Base-by-base conservation (phyloP, 2,329 filamentous ascomycete genomes). In the Bipolaris sorokiniana region DNA sequence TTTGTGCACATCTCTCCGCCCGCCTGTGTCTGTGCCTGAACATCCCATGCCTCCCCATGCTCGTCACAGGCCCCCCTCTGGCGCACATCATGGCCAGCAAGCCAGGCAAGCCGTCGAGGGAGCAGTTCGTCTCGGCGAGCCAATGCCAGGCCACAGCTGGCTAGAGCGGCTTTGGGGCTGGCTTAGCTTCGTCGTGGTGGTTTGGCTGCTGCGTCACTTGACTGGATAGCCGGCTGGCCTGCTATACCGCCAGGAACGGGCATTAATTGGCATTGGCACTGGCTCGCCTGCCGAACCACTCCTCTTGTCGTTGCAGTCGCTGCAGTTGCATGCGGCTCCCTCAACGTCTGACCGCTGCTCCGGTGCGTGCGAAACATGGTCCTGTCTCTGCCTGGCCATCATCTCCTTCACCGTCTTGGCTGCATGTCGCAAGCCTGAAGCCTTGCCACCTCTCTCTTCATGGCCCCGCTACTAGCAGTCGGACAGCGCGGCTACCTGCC, bases 341-440 rank as follows among this genome's bases (percentile, higher is more conserved):
- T 31, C 23, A 34, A 50, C 42, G 33, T 41, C 50, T 58, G 51
- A 46, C 52, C 56, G 46, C 44, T 51, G 36, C 54, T 57, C 47
- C 52, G 51, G 51, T 47, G 47, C 41, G 41, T 40, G 49, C 42
- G 52, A 33, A 36, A 16, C 44, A 16, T 16, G 42, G 5, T 45
- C 26, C 42, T 45, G 23, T 11, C n/a, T 13, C 42, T 28, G 11
- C 9, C 49, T 58, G 37, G 50, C 61, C 38, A 56, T 51, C 41
- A 42, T 62, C 56, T 46, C 59, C 42, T 51, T 64, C 51, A 62
- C 63, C 58, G 44, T 49, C 64, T 68, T 68, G 66, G 66, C 66
- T 56, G 20, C 56, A 57, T 63, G 64, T 61, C 61, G 64, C 58
- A 61, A 58, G 62, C 58, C 55, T 53, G 54, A 55, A 26, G 23